Evolutionary conservation across 2,329 filamentous ascomycete genomes (phyloP), one percentile per base, ranked within the genome.

Genomic region (Dryadomyces sulphureus): DNA sequence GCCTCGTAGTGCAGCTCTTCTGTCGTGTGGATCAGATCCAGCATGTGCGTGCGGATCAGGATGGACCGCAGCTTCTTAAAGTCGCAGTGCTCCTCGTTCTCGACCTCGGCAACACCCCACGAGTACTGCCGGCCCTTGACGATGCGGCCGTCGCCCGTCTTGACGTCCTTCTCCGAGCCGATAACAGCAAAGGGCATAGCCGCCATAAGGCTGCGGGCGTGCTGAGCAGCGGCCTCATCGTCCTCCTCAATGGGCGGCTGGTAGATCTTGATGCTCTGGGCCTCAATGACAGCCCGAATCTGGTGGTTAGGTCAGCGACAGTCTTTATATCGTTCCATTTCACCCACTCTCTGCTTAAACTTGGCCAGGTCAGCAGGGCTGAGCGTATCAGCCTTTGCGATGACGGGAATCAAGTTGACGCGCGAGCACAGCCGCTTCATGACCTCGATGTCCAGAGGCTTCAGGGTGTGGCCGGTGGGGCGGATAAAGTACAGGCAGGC

Each of bases 21-120:
- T 56, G 92, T 98, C 53, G 93, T 98, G 75, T 98, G 92, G 64
- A 98, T 98, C 54, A 98, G 84, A 64, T 98, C 92, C 59, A 98
- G 80, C 92, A 98, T 98, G 74, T 98, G 92, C 43, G 90, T 95
- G 66, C 92, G 87, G 72, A 98, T 96, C 55, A 98, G 76, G 60
- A 98, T 96, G 42, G 90, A 94, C 59, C 92, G 89, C 53, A 98
- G 84, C 76, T 98, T 98, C 84, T 98, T 98, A 77, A 98, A 98
- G 69, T 98, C 92, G 70, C 92, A 98, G 76, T 98, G 92, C 63
- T 98, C 92, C 70, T 98, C 92, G 63, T 98, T 98, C 77, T 98
- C 92, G 45, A 98, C 92, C 68, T 98, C 92, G 51, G 92, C 92
- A 58, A 98, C 92, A 75, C 92, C 92, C 92, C 92, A 98, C 47